phyloP scores from a whole-genome alignment of 208 protist genomes.

The Trypanosoma brucei region DNA sequence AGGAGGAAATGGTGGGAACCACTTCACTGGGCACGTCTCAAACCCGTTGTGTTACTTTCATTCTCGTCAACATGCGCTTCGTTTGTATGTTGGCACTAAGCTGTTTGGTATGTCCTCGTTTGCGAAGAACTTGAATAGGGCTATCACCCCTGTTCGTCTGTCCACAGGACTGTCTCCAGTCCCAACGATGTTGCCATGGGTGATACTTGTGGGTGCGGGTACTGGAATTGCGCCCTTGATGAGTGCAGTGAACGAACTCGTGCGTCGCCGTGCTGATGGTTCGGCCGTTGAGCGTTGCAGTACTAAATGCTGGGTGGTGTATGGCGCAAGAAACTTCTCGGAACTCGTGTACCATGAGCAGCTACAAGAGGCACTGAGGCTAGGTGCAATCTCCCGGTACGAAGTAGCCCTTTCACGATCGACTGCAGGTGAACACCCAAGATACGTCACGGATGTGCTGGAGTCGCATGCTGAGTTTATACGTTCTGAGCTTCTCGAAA shows the following conservation, averaged over 20 bases:
- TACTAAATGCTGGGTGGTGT: constrained; percentile 62
- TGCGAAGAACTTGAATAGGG: constrained; percentile 32
- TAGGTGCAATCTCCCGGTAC: constrained; percentile 54
- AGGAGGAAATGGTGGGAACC: background rate
- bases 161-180: background rate
- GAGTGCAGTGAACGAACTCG: constrained; percentile 53
- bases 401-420: constrained; percentile 52
- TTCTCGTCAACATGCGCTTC: constrained; percentile 1
- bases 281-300: constrained; percentile 1
- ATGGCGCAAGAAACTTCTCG: constrained; percentile 46
- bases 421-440: constrained; percentile 5
- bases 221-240: constrained; percentile 81
- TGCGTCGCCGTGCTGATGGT: constrained; percentile 21
- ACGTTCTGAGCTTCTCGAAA: constrained; percentile 26
- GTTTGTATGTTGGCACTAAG: constrained; percentile 50
- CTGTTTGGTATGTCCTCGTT: constrained; percentile 59
- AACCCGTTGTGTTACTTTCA: constrained; percentile 22
- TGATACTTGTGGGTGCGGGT: constrained; percentile 69
- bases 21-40: constrained; percentile 22
- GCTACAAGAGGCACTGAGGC: constrained; percentile 31
- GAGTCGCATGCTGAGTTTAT: constrained; percentile 24
- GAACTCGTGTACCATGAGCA: constrained; percentile 76
- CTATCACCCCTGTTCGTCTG: constrained; percentile 9
- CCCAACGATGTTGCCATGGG: constrained; percentile 10
- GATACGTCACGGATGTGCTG: constrained; percentile 67